Evolutionary conservation across 257 asterid species (phyloP), one percentile per base, ranked within the genome.

Genomic region (Oldenlandia corymbosa): DNA sequence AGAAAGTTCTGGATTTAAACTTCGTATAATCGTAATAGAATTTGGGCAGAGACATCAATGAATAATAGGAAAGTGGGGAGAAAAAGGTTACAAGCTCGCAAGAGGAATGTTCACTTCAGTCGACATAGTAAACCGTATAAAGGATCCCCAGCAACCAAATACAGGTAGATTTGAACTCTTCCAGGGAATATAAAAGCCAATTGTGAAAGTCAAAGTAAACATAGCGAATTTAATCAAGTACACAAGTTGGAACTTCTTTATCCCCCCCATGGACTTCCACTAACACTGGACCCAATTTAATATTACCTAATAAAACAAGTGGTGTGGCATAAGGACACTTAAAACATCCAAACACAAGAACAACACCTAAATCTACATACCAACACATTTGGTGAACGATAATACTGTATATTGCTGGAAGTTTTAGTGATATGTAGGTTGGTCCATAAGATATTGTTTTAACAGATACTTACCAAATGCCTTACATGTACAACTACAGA

Each of bases 1-100:
- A 66, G 23, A 3, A n/a, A 39, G 28, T 20, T 67, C 37, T 23
- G 55, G 57, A 23, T 21, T 60, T 10, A 27, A 65, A 65, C 39
- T 51, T 52, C 8, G 31, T 24, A 7, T 27, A 0, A 7, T 6
- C 16, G 24, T 26, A 37, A 65, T 20, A 17, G n/a, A n/a, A n/a
- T n/a, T 26, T 65, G 1, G 10, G 55, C 41, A n/a, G 32, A 34
- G 18, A 21, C 4, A 34, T 4, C 37, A 63, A 12, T n/a, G 11
- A 18, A 32, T 32, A 48, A 23, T 30, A 20, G 5, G 14, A 62
- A 63, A n/a, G n/a, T n/a, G n/a, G n/a, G n/a, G n/a, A 48, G 31
- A 62, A 48, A 16, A 47, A 30, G 20, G 27, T 13, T 0, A 32
- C 24, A n/a, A 63, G 50, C 10, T 48, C 20, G 11, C 16, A 20